Base-by-base conservation (phyloP, 1,139 yeast genomes). In the Scheffersomyces lignicola region DNA sequence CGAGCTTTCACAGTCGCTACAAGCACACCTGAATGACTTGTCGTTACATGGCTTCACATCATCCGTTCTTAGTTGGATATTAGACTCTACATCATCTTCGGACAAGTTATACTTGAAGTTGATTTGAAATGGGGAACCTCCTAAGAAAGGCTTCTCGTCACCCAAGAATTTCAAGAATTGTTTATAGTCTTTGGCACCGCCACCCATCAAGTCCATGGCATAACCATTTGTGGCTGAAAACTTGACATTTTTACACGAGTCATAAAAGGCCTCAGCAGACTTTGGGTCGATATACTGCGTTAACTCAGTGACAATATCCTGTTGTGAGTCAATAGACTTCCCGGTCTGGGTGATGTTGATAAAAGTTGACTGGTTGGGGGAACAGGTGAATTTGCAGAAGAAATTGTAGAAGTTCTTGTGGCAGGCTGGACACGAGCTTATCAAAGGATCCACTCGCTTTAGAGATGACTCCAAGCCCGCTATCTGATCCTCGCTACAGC, bases 191-290 rank as follows among this genome's bases (percentile, higher is more conserved):
- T 71, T 73, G 3, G 97, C 97, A 0, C 97, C 97, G 7, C 98
- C 98, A 5, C 98, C 98, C 33, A 92, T 83, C 34, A 92, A 71
- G 54, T 92, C 97, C 97, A 92, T 89, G 7, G 97, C 97, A 51
- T 76, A 86, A 2, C 97, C 97, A 58, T 90, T 90, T 7, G 97
- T 89, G 5, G 97, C 96, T 3, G 92, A 81, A 56, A 92, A 90
- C 60, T 90, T 89, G 55, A 92, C 84, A 43, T 83, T 79, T 49
- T 86, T 85, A 62, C 98, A 92, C 1, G 96, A 86, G 40, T 89
- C 84, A 54, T 67, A 92, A 51, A 90, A 80, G 2, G 56, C 65
- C 0, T 69, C 52, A 0, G 96, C 96, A 63, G 78, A 77, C 1
- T 49, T 52, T 1, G 78, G 71, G 39, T 76, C 77, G 7, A 87